Percentiles rank a stretch among this genome's conserved stretches.
Conservation (phyloP, 2,329 filamentous ascomycete species). For the Penicillium janthinellum region DNA sequence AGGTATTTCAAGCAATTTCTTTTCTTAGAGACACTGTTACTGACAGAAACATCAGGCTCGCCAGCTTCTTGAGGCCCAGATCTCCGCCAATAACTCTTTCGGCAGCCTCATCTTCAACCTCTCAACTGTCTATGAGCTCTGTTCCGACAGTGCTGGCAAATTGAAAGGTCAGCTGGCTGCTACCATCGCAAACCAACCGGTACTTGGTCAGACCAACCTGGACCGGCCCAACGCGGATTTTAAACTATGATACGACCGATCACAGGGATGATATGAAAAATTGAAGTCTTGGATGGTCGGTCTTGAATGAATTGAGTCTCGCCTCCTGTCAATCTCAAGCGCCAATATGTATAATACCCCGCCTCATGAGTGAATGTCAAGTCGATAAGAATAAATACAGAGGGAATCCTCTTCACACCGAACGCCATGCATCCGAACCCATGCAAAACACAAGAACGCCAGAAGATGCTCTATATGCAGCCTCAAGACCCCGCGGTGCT, state of each 20-base stretch:
- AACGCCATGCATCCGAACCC: slow-evolving; percentile 27
- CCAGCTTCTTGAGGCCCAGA: slow-evolving; percentile 65
- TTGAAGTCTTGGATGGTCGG: not conserved
- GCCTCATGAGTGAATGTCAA: slow-evolving; percentile 4
- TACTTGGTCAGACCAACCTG: slow-evolving; percentile 61
- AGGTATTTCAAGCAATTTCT: slow-evolving; percentile 52
- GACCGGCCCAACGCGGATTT: slow-evolving; percentile 74
- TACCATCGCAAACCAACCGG: slow-evolving; percentile 63
- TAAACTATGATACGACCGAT: slow-evolving; percentile 60
- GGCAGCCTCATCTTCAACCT: slow-evolving; percentile 86
- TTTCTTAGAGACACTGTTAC: not conserved
- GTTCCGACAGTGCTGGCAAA: slow-evolving; percentile 71
- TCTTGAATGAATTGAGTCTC: slow-evolving; percentile 11
- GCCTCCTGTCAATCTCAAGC: slow-evolving; percentile 11
- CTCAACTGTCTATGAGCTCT: slow-evolving; percentile 87
- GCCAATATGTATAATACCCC: slow-evolving; percentile 16
- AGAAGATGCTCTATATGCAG: not conserved
- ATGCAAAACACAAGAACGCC: slow-evolving; percentile 9
- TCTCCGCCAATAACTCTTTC: slow-evolving; percentile 67
- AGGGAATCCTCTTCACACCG: slow-evolving; percentile 2
- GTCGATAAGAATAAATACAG: slow-evolving; percentile 14
- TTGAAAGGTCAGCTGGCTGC: slow-evolving; percentile 74
- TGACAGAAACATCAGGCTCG: slow-evolving; percentile 56
- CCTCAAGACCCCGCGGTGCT: slow-evolving; percentile 4
- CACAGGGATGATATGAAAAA: slow-evolving; percentile 3